Evolutionary conservation across 2,329 filamentous ascomycete genomes (phyloP), one percentile per base, ranked within the genome.

Genomic region (Fusarium caatingaense): DNA sequence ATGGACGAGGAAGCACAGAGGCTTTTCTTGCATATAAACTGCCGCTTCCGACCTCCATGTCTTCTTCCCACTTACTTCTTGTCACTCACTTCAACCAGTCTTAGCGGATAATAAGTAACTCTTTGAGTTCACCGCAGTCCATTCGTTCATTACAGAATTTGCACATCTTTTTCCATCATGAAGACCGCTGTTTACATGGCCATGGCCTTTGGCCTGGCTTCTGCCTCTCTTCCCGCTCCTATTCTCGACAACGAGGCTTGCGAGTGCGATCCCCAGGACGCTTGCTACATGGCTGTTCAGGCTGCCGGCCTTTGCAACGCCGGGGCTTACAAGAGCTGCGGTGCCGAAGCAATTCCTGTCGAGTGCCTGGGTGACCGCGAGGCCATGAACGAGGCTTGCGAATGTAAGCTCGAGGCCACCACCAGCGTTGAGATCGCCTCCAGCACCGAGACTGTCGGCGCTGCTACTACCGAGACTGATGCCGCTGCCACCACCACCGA

Each of bases 121-220:
- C 60, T 30, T 60, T 15, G 71, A 73, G 72, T 66, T 54, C 64
- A 61, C 69, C 73, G 64, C 68, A 69, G 60, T 71, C 64, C 77
- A 72, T 75, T 78, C 76, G 71, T 75, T 75, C 60, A 69, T 62
- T 59, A 63, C 56, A 61, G 62, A 72, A 28, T 67, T 71, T 73
- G 68, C 56, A 80, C 78, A 61, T 69, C 53, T 32, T 59, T 69
- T 28, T 59, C 64, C 67, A 64, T 25, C 23, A 81, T 81, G 80
- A 81, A 80, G 75, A 71, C 74, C 61, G 55, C 58, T 28, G 49
- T 76, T 53, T 56, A 79, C 60, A 58, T 80, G 37, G 74, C 75
- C 58, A 57, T 68, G 71, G 78, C 75, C 68, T 60, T 80, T 49
- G 78, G 78, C 74, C 68, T 70, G 57, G 67, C 49, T n/a, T 37